These are phyloP conservation scores for Sclerotinia minor DNA, from an alignment of 2,329 filamentous ascomycete genomes.

Conservation along the genomic window DNA sequence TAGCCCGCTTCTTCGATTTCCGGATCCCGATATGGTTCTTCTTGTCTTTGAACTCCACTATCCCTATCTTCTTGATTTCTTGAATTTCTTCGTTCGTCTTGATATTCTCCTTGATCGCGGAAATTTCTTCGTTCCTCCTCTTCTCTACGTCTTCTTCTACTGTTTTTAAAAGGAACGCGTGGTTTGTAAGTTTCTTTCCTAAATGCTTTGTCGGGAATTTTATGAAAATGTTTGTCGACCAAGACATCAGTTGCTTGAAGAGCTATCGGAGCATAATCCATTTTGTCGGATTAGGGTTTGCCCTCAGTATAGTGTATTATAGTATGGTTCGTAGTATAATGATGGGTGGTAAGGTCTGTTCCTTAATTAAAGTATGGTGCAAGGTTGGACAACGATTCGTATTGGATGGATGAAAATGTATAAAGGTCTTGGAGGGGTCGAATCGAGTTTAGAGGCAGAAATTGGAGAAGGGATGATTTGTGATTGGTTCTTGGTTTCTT, in stretches of 20 bases:
- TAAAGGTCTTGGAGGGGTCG: neutral
- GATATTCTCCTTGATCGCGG: too few relatives aligned
- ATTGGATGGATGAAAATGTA: conserved; percentile 6
- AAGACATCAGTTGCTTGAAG: conserved; percentile 28
- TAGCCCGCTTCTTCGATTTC: conserved; percentile 21
- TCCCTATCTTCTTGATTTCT: conserved; percentile 6
- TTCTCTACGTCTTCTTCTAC: conserved; percentile 4
- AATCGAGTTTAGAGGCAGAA: conserved; percentile 1
- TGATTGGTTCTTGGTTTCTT: neutral
- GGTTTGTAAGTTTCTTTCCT: conserved; percentile 31
- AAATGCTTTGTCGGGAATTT: conserved; percentile 33
- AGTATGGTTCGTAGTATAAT: neutral
- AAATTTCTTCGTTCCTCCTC: neutral
- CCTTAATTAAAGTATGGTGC: neutral
- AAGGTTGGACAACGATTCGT: neutral
- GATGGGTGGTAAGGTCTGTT: neutral
- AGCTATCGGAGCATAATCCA: conserved; percentile 20
- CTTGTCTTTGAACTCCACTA: neutral
- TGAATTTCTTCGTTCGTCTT: too few relatives aligned
- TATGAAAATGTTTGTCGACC: conserved; percentile 33
- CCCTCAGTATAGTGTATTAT: neutral
- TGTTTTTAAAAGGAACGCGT: conserved; percentile 17
- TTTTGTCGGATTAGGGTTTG: neutral
- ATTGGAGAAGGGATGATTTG: neutral
- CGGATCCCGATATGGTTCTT: conserved; percentile 18